phyloP scores from a whole-genome alignment of 2,329 filamentous ascomycete genomes.

The Beauveria rudraprayagi region DNA sequence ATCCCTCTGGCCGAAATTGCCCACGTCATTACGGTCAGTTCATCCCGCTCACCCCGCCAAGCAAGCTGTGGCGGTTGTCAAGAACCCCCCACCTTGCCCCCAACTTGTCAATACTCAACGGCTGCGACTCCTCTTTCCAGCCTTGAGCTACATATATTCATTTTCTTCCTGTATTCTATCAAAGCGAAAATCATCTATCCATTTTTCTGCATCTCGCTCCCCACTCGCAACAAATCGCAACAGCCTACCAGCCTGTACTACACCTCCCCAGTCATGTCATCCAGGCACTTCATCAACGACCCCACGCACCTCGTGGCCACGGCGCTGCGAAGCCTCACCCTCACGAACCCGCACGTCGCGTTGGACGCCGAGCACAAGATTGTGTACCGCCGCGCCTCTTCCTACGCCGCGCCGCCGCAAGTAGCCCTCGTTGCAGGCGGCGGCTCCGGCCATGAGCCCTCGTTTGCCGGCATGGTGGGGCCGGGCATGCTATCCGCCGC shows the following conservation, averaged over 20 bases:
- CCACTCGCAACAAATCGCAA: neutral
- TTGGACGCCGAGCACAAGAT: constrained; percentile 77
- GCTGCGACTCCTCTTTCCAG: neutral
- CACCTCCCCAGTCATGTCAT: constrained; percentile 32
- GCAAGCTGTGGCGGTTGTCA: neutral
- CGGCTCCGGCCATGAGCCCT: constrained; percentile 84
- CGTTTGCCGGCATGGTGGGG: constrained; percentile 79
- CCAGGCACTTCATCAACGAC: constrained; percentile 87
- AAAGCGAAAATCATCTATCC: too few relatives aligned
- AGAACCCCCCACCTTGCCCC: constrained; percentile 11
- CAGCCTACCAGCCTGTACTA: neutral
- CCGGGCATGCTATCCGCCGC: constrained; percentile 71
- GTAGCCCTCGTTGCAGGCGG: constrained; percentile 84
- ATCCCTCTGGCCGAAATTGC: constrained; percentile 4
- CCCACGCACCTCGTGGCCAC: constrained; percentile 68
- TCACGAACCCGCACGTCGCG: constrained; percentile 76
- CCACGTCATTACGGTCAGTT: neutral
- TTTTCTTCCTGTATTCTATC: neutral
- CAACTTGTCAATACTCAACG: neutral
- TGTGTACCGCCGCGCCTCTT: constrained; percentile 61
- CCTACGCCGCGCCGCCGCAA: constrained; percentile 42
- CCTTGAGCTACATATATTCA: neutral
- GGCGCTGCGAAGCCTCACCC: constrained; percentile 68
- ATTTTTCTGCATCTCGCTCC: too few relatives aligned
- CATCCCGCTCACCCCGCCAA: neutral